Evolutionary conservation across 2,329 filamentous ascomycete species (phyloP).

Genomic region (Aspergillus niger): DNA sequence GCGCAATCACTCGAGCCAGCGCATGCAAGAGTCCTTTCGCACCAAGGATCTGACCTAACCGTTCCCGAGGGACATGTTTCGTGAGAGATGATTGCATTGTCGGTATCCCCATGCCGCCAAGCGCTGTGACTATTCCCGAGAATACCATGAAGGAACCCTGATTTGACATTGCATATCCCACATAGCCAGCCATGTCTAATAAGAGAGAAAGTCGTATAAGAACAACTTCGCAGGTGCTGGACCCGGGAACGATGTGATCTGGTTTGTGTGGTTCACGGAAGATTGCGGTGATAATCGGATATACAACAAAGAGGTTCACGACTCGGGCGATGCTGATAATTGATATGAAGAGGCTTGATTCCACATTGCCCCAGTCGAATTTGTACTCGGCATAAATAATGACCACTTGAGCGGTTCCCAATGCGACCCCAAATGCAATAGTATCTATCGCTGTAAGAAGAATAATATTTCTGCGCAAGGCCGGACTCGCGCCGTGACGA

Average conservation of each 20-base stretch:
- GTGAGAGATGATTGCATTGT: conserved; percentile 82
- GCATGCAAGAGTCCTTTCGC: conserved; percentile 85
- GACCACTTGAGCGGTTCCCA: conserved; percentile 78
- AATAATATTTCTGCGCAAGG: conserved; percentile 77
- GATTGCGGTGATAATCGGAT: conserved; percentile 76
- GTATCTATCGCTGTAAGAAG: conserved; percentile 79
- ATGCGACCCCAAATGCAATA: conserved; percentile 75
- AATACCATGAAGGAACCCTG: conserved; percentile 66
- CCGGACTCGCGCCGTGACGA: conserved; percentile 60
- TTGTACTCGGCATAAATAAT: conserved; percentile 79
- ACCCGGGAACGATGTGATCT: conserved; percentile 60
- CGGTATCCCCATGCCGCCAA: conserved; percentile 83
- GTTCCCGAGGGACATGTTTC: conserved; percentile 83
- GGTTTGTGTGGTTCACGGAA: conserved; percentile 55
- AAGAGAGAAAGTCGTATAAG: conserved; percentile 74
- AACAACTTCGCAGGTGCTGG: conserved; percentile 74
- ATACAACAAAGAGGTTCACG: conserved; percentile 68
- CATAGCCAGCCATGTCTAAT: conserved; percentile 73
- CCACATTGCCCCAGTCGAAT: conserved; percentile 80
- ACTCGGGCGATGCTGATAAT: conserved; percentile 78
- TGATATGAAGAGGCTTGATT: conserved; percentile 79
- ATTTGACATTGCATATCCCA: conserved; percentile 71
- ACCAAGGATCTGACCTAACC: conserved; percentile 83
- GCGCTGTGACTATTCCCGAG: conserved; percentile 70
- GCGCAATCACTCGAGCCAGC: conserved; percentile 74